Evolutionary conservation across 495 filamentous ascomycete species (phyloP).

Genomic region (Hypoxylon lienhwacheense): DNA sequence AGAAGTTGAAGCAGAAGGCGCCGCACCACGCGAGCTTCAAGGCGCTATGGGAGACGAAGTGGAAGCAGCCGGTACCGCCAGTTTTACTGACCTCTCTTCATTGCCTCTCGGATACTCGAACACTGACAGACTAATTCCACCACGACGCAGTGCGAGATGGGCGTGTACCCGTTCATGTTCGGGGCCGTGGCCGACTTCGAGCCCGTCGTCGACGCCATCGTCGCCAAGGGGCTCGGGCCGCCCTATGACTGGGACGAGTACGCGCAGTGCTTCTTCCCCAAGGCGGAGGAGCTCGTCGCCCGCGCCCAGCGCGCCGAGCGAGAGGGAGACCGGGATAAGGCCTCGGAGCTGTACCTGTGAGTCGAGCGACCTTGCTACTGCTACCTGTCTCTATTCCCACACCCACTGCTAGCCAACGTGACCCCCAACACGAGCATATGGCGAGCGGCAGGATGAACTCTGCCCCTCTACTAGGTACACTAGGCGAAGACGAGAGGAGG

Average conservation of each 20-base stretch:
- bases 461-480: too few relatives aligned
- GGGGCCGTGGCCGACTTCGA: constrained; percentile 65
- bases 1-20: constrained; percentile 25
- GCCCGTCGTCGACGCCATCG: constrained; percentile 56
- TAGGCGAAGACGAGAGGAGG: too few relatives aligned
- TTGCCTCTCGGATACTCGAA: not conserved
- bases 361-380: constrained; percentile 19
- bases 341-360: constrained; percentile 65
- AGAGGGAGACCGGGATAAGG: constrained; percentile 47
- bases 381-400: too few relatives aligned
- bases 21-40: constrained; percentile 67
- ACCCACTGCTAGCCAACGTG: not conserved
- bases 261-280: constrained; percentile 62
- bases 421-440: not conserved
- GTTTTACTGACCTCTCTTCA: not conserved
- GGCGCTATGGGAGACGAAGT: constrained; percentile 74
- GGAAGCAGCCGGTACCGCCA: constrained; percentile 61
- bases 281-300: constrained; percentile 55
- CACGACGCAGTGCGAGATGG: constrained; percentile 61
- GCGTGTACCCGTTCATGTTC: constrained; percentile 76
- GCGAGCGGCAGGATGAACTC: too few relatives aligned
- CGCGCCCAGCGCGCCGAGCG: constrained; percentile 52
- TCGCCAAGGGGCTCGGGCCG: constrained; percentile 36
- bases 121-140: not conserved
- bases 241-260: constrained; percentile 61